phyloP scores from a whole-genome alignment of 768 basidiomycete genomes.

The Astraeus odoratus region DNA sequence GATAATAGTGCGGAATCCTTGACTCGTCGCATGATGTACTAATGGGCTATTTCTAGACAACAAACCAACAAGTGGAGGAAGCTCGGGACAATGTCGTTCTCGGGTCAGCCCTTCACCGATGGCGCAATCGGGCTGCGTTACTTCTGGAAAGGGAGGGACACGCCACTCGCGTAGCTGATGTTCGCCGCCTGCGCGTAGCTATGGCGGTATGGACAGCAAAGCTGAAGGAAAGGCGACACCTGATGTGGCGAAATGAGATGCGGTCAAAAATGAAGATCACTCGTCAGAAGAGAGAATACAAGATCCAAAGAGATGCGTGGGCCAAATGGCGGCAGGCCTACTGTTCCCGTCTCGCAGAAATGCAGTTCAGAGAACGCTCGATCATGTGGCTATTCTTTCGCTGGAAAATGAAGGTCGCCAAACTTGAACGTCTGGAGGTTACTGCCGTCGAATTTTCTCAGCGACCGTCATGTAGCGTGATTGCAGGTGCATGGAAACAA shows the following conservation, averaged over 20 bases:
- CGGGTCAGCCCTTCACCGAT: slow-evolving; percentile 50
- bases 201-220: slow-evolving; percentile 49
- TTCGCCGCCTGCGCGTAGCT: slow-evolving; percentile 35
- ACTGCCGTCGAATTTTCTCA: slow-evolving; percentile 44
- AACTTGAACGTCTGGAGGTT: slow-evolving; percentile 38
- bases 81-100: slow-evolving; percentile 64
- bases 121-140: slow-evolving; percentile 41
- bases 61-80: slow-evolving; percentile 56
- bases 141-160: slow-evolving; percentile 35
- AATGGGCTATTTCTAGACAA: slow-evolving; percentile 44
- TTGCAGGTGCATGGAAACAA: slow-evolving; percentile 43
- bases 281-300: slow-evolving; percentile 47
- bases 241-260: slow-evolving; percentile 64
- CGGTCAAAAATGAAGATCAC: slow-evolving; percentile 59
- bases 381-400: slow-evolving; percentile 36
- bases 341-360: slow-evolving; percentile 43
- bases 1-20: slow-evolving; percentile 53
- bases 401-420: slow-evolving; percentile 46
- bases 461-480: slow-evolving; percentile 29
- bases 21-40: slow-evolving; percentile 10
- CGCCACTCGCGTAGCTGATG: slow-evolving; percentile 38
- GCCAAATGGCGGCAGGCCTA: slow-evolving; percentile 58
- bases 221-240: slow-evolving; percentile 48
- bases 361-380: slow-evolving; percentile 42
- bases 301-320: slow-evolving; percentile 54